Base-by-base conservation (phyloP, 352 stramenopile species). In the Phytophthora cactorum region DNA sequence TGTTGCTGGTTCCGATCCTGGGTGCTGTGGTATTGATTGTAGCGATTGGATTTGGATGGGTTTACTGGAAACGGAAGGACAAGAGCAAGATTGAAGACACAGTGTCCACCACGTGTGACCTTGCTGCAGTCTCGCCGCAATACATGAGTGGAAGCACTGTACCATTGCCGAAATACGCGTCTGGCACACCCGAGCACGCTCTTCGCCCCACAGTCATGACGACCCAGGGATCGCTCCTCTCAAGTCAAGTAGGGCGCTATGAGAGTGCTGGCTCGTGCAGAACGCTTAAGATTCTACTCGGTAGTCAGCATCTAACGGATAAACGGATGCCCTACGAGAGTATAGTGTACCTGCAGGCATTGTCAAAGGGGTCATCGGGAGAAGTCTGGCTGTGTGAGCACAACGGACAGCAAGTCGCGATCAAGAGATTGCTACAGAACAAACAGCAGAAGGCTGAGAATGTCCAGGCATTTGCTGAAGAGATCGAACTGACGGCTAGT, bases 381-480 rank as follows among this genome's bases (percentile, higher is more conserved):
- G 80, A 84, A 63, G 73, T 86, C 15, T 86, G 72, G 75, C 36
- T 82, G 14, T 76, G 74, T 25, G 41, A 70, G 25, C 78, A 82
- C 63, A 68, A 77, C 31, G 66, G 54, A 14, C 59, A 77, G 31
- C 51, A 74, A 31, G 57, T 86, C 1, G 78, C 78, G 0, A 68
- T 74, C 34, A 82, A 84, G 71, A 68, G 73, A 6, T 55, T 83
- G 45, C 44, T 70, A n/a, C 68, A 75, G 28, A 59, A 50, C 12
- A 72, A 67, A 32, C 34, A 69, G 4, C 52, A 58, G 3, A 72
- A 70, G 17, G 62, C 71, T 5, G 55, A 61, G 10, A 60, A 68
- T 27, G 52, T 77, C 6, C 31, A 72, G 14, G 69, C 59, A 1
- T 82, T 89, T 31, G 43, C 80, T 3, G 68, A 64, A 11, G 80